These are phyloP conservation scores for Penicillium sp. DNA, from an alignment of 2,329 filamentous ascomycete genomes.

Conservation along the genomic window DNA sequence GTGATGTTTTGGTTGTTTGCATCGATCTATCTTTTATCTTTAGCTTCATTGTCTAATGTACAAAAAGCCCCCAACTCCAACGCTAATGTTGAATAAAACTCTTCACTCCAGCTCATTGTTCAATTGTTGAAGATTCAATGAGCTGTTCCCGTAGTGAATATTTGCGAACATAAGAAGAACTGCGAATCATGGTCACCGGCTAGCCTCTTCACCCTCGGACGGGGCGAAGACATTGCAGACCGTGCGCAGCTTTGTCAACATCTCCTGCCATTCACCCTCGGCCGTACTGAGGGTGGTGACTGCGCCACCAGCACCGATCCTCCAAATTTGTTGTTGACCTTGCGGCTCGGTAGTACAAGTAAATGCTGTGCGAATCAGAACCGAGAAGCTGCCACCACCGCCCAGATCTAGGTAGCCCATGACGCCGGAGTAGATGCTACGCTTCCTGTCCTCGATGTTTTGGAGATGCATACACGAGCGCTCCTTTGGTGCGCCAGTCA, in stretches of 20 bases:
- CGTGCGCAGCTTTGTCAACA: slow-evolving; percentile 68
- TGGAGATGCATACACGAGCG: slow-evolving; percentile 80
- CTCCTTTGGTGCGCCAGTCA: slow-evolving; percentile 96
- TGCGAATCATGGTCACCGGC: neutral
- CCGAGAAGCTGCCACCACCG: slow-evolving; percentile 84
- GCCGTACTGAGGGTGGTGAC: slow-evolving; percentile 81
- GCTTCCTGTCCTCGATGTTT: slow-evolving; percentile 60
- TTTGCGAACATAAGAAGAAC: slow-evolving; percentile 1
- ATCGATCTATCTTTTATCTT: slow-evolving; percentile 2
- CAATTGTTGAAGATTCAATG: slow-evolving; percentile 29
- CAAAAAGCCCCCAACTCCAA: slow-evolving; percentile 13
- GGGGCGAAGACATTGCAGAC: slow-evolving; percentile 44
- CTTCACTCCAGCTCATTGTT: slow-evolving; percentile 15
- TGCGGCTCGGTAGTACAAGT: slow-evolving; percentile 27
- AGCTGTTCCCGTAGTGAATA: slow-evolving; percentile 1
- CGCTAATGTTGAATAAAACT: slow-evolving; percentile 34
- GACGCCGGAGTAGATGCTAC: slow-evolving; percentile 83
- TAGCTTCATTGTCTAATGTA: neutral
- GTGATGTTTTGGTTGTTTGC: slow-evolving; percentile 33
- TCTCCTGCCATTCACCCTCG: slow-evolving; percentile 83
- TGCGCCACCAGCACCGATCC: slow-evolving; percentile 84
- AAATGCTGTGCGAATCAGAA: slow-evolving; percentile 82
- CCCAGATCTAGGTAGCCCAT: slow-evolving; percentile 86
- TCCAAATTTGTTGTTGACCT: slow-evolving; percentile 56
- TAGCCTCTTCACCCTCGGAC: slow-evolving; percentile 7